Conservation (phyloP, 140 eudicot genomes). For the Ambrosia hybrid region DNA sequence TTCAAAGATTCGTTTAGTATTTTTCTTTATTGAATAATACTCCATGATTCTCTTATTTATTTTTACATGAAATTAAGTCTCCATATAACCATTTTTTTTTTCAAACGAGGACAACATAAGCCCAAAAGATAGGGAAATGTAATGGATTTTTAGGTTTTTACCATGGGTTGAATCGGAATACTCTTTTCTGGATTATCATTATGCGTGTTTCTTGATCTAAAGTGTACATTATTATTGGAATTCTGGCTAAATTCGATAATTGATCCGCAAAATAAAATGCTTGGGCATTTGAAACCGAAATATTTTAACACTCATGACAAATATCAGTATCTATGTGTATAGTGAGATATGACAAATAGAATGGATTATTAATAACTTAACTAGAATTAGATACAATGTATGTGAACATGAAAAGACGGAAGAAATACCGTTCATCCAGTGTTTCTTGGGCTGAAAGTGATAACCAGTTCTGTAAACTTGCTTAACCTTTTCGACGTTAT, state of each 20-base stretch:
- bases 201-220: not conserved
- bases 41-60: not conserved
- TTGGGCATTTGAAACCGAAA: not conserved
- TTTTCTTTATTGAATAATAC: no score
- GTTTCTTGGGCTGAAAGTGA: conserved; percentile 56
- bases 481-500: not conserved
- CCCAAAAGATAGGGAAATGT: not conserved
- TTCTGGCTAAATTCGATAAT: not conserved
- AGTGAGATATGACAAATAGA: not conserved
- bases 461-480: conserved; percentile 45
- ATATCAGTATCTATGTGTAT: not conserved
- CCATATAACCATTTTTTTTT: no score
- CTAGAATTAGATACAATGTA: not conserved
- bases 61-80: no score
- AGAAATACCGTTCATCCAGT: conserved; percentile 59
- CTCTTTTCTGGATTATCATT: no score
- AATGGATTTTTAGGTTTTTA: not conserved
- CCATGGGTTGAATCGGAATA: not conserved
- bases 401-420: not conserved
- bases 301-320: not conserved
- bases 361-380: not conserved
- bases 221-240: not conserved
- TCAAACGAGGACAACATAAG: not conserved
- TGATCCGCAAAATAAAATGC: not conserved
- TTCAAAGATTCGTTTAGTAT: not conserved